These are phyloP conservation scores for Coniochaeta hoffmannii DNA, from an alignment of 2,329 filamentous ascomycete species.

Conservation along the genomic window DNA sequence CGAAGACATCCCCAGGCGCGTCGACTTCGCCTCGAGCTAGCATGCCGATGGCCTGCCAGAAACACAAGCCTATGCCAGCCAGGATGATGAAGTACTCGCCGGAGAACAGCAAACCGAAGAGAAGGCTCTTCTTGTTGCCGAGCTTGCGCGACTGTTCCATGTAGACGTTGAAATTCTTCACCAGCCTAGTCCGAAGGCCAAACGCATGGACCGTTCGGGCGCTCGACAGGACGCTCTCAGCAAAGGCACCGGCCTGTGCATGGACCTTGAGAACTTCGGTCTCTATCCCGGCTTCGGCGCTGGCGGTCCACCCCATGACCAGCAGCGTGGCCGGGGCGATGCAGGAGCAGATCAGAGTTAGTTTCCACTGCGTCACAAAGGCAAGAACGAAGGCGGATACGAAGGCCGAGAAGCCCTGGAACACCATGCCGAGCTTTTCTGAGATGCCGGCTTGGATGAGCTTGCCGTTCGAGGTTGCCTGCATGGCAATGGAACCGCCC, in stretches of 20 bases:
- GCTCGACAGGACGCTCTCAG: constrained; percentile 40
- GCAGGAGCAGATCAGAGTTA: constrained; percentile 32
- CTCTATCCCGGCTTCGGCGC: constrained; percentile 35
- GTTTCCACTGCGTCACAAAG: constrained; percentile 29
- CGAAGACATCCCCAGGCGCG: constrained; percentile 36
- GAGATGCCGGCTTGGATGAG: constrained; percentile 24
- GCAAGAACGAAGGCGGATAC: constrained; percentile 26
- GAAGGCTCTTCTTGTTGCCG: constrained; percentile 35
- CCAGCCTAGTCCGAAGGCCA: constrained; percentile 36
- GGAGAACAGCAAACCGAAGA: constrained; percentile 35
- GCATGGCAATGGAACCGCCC: constrained; percentile 28
- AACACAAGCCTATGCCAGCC: constrained; percentile 38
- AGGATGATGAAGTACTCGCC: constrained; percentile 40
- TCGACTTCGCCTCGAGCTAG: constrained; percentile 35
- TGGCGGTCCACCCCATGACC: constrained; percentile 28
- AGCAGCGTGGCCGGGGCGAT: constrained; percentile 37
- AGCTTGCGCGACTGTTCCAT: constrained; percentile 30
- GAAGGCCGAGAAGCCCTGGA: constrained; percentile 26
- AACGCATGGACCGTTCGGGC: constrained; percentile 44
- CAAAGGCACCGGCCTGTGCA: constrained; percentile 30
- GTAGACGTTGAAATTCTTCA: constrained; percentile 31
- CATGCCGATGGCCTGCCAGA: constrained; percentile 45
- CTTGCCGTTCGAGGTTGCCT: constrained; percentile 32
- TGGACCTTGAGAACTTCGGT: constrained; percentile 31
- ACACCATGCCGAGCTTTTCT: constrained; percentile 25